Conservation (phyloP, 805 yeast species). For the Candida maltosa region DNA sequence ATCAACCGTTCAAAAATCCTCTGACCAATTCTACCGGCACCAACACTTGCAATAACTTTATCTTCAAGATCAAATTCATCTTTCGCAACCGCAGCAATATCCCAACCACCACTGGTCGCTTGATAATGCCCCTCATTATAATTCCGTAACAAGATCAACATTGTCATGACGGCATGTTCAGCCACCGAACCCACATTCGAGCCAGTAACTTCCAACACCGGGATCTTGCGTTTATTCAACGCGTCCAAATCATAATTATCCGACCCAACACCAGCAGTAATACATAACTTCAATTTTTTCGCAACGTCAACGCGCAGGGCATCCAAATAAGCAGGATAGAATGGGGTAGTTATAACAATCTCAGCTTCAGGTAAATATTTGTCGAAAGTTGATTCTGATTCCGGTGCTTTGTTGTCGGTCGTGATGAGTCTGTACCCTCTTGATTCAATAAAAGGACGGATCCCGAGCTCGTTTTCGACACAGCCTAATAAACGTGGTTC, state of each 20-base stretch:
- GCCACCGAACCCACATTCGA: constrained; percentile 80
- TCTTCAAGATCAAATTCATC: constrained; percentile 73
- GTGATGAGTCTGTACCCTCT: constrained; percentile 66
- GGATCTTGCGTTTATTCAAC: constrained; percentile 58
- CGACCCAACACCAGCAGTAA: constrained; percentile 85
- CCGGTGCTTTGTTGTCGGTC: constrained; percentile 73
- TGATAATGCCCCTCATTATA: constrained; percentile 77
- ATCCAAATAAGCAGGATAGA: constrained; percentile 76
- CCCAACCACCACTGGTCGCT: constrained; percentile 62
- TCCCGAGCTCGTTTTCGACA: constrained; percentile 73
- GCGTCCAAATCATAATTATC: constrained; percentile 76
- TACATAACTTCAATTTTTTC: constrained; percentile 62
- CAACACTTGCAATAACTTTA: constrained; percentile 75
- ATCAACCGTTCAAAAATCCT: constrained; percentile 67
- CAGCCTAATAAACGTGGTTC: constrained; percentile 65
- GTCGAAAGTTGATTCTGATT: constrained; percentile 56
- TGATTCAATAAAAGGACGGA: constrained; percentile 58
- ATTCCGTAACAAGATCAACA: constrained; percentile 67
- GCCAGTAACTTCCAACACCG: constrained; percentile 82
- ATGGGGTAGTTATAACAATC: constrained; percentile 76
- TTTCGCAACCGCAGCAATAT: constrained; percentile 73
- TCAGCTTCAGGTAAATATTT: constrained; percentile 69
- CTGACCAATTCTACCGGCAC: constrained; percentile 80
- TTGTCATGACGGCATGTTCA: constrained; percentile 75
- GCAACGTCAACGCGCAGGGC: constrained; percentile 65